These are phyloP conservation scores for Leccinum solheimii DNA, from an alignment of 1,284 basidiomycete genomes.

Conservation along the genomic window DNA sequence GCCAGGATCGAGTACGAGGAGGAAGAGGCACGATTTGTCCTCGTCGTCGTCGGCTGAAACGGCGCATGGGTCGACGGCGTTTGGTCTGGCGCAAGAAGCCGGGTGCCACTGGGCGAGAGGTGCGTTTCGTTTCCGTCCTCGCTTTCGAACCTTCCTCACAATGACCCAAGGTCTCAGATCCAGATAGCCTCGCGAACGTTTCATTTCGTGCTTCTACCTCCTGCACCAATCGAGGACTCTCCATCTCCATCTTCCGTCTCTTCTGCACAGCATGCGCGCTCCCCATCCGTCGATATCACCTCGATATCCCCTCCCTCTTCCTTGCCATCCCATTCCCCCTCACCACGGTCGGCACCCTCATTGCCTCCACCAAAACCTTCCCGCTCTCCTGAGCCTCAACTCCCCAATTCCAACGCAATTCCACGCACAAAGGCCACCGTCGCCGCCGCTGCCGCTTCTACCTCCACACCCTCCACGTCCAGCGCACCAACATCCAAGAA, in stretches of 20 bases:
- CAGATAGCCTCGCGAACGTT: slow-evolving; percentile 98
- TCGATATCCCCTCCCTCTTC: slow-evolving; percentile 82
- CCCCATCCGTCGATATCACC: slow-evolving; percentile 76
- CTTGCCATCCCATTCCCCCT: slow-evolving; percentile 69
- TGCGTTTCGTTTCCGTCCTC: slow-evolving; percentile 38
- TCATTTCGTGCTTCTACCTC: slow-evolving; percentile 88
- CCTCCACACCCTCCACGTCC: slow-evolving; percentile 8
- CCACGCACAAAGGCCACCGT: slow-evolving; percentile 49
- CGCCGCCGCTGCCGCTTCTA: slow-evolving; percentile 25
- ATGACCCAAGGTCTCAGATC: slow-evolving; percentile 85
- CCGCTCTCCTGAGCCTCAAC: slow-evolving; percentile 42
- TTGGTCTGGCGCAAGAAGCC: slow-evolving; percentile 87
- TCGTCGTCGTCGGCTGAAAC: slow-evolving; percentile 92
- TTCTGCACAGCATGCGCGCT: slow-evolving; percentile 59
- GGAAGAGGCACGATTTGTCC: slow-evolving; percentile 84
- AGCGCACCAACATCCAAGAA: slow-evolving; percentile 52
- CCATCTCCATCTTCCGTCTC: slow-evolving; percentile 71
- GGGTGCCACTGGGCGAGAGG: slow-evolving; percentile 82
- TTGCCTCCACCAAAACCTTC: slow-evolving; percentile 39
- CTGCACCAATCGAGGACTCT: slow-evolving; percentile 69
- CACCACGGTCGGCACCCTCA: slow-evolving; percentile 42
- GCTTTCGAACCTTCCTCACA: slow-evolving; percentile 8
- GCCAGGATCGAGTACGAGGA: slow-evolving; percentile 93
- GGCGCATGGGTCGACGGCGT: slow-evolving; percentile 98
- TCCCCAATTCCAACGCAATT: slow-evolving; percentile 65